Conservation (phyloP, 148 eudicot genomes). For the Amaranthus palmeri region DNA sequence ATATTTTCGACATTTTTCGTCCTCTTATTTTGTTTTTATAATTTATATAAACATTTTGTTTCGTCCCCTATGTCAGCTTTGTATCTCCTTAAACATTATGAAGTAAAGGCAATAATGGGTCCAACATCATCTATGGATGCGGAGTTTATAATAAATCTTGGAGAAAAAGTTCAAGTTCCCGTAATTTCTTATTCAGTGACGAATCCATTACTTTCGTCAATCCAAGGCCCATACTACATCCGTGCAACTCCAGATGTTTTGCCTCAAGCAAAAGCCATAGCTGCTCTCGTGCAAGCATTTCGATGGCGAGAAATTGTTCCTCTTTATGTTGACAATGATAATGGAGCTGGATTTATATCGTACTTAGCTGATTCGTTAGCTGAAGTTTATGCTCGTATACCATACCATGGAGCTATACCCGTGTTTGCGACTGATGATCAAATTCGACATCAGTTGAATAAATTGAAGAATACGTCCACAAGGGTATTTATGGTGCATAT, state of each 20-base stretch:
- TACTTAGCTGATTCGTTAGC: slow-evolving; percentile 31
- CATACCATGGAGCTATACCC: slow-evolving; percentile 29
- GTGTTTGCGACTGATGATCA: slow-evolving; percentile 30
- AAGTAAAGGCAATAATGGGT: slow-evolving; percentile 40
- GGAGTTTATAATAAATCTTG: slow-evolving; percentile 25
- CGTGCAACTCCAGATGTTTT: slow-evolving; percentile 25
- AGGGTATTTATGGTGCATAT: slow-evolving; percentile 38
- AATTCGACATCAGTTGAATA: slow-evolving; percentile 27
- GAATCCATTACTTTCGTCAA: slow-evolving; percentile 28
- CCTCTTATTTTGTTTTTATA: neutral
- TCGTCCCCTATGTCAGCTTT: slow-evolving; percentile 25
- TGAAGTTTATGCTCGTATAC: slow-evolving; percentile 21
- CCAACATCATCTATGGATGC: slow-evolving; percentile 32
- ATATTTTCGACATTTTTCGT: neutral
- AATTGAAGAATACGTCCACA: slow-evolving; percentile 25
- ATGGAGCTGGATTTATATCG: slow-evolving; percentile 34
- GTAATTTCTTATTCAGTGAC: slow-evolving; percentile 34
- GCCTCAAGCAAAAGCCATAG: slow-evolving; percentile 31
- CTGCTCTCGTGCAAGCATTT: slow-evolving; percentile 25
- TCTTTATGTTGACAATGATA: slow-evolving; percentile 32
- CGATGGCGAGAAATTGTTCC: slow-evolving; percentile 35
- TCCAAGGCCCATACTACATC: slow-evolving; percentile 27
- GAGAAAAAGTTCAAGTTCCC: slow-evolving; percentile 37
- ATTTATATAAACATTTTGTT: neutral
- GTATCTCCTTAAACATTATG: slow-evolving; percentile 27